Base-by-base conservation (phyloP, 306 rosid species). In the Cyclanthera cordifolia region DNA sequence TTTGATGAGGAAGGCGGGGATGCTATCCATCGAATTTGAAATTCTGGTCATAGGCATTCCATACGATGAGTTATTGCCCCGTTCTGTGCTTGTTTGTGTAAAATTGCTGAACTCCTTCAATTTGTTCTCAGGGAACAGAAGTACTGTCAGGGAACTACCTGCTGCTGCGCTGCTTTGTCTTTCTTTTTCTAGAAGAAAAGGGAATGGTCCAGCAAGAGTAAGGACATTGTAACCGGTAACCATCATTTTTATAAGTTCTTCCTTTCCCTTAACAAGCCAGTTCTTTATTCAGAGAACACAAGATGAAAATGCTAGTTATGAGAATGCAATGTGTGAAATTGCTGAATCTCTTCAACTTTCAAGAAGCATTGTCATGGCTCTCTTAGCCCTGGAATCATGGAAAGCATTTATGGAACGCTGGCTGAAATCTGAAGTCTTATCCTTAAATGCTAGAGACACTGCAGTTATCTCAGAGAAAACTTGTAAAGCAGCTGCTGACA, bases 371-470 rank as follows among this genome's bases (percentile, higher is more conserved):
- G 75, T 83, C 82, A 79, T 87, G 41, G 96, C 94, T 53, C 88
- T 89, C 69, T 77, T 84, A 82, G 78, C 96, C 53, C 81, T 89
- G 53, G 91, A 93, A 77, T 93, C 98, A 64, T 93, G 98, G 96
- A 87, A 89, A 83, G 75, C 88, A 57, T 93, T 89, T 73, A 75
- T 86, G 84, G 73, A 71, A 48, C 91, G 88, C 70, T 93, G 98
- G 96, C 72, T 93, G 79, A 87, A 88, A 77, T 87, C 94, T 72
- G 86, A 79, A 72, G 72, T 76, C 60, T 49, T 55, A 46, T 80
- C 77, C 71, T 73, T 73, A 52, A 86, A 85, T 78, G 77, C 83
- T 48, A 84, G 88, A 81, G 82, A 79, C 74, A 79, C 85, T 28
- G 51, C 76, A 45, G 66, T 61, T 76, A 77, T 76, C 80, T 80